Base-by-base conservation (phyloP, 2,329 filamentous ascomycete genomes). In the Pseudogymnoascus sp. region DNA sequence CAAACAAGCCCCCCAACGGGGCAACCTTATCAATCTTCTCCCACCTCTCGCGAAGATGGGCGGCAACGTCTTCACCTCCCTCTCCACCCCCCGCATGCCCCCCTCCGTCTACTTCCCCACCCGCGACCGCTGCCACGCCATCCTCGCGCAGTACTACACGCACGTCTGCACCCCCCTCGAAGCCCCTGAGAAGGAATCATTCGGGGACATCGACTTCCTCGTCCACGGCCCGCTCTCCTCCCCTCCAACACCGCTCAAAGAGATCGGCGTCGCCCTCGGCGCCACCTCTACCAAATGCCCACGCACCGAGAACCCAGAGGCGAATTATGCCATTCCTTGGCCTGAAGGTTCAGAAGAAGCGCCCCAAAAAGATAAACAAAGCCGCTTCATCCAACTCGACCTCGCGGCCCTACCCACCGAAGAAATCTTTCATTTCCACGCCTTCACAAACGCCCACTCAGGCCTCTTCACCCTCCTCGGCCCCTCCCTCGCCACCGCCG, bases 201-300 rank as follows among this genome's bases (percentile, higher is more conserved):
- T 84, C 68, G 90, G 90, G 18, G 90, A 94, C 66, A 75, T 95
- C 37, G 90, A 94, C 72, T 78, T 92, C 63, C 72, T 91, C 1
- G 79, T 90, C 1, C 75, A 77, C 0, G 70, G 71, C 33, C 73
- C 75, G 27, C 60, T 64, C 4, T 12, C 52, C 18, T 10, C 2
- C 39, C 39, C 39, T 4, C 15, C 15, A 10, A 21, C 9, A 4
- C 39, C 39, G 1, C 8, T 42, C 15, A 10, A 8, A 5, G 31
- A 42, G 37, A n/a, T 40, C 37, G 37, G 15, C 15, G 37, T 15
- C 15, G 37, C 37, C 37, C 37, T 40, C 37, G 10, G 10, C 15
- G 39, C 74, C 5, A 71, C 72, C 1, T 67, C 67, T 39, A 75
- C 78, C 2, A 29, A 66, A 6, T 68, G 70, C 1, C 66, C 70